Percentiles rank a stretch among this genome's conserved stretches.
phyloP scores from a whole-genome alignment of 345 rosid genomes.

The Adansonia digitata region DNA sequence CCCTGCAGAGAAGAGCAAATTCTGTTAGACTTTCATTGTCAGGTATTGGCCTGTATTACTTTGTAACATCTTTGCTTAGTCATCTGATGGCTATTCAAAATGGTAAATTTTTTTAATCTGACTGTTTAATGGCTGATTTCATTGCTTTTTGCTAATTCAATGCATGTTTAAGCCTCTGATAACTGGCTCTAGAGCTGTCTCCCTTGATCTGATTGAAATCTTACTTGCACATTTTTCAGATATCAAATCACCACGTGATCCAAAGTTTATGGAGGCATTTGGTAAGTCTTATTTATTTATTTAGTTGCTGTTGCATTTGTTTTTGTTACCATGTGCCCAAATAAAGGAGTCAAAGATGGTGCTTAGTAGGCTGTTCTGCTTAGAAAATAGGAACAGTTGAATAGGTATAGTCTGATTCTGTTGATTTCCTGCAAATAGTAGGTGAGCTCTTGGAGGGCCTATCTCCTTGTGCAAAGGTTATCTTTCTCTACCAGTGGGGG shows the following conservation, averaged over 20 bases:
- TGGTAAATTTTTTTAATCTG: not conserved
- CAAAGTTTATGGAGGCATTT: constrained; percentile 73
- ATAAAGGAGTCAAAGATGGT: not conserved
- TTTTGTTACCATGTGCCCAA: not conserved
- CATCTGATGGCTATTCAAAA: not conserved
- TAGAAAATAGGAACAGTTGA: not conserved
- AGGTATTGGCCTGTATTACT: constrained; percentile 35
- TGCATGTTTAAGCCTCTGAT: not conserved
- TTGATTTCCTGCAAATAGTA: too few relatives aligned
- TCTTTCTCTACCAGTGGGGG: not conserved
- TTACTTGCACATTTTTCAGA: constrained; percentile 43
- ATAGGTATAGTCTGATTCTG: too few relatives aligned
- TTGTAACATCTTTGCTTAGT: not conserved
- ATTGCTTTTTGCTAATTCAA: not conserved
- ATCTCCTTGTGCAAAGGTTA: too few relatives aligned
- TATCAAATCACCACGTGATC: constrained; percentile 76
- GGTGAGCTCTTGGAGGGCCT: too few relatives aligned
- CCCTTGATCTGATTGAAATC: constrained; percentile 4
- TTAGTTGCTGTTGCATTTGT: not conserved
- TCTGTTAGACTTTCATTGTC: constrained; percentile 54
- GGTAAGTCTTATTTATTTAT: constrained; percentile 46
- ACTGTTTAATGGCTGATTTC: not conserved
- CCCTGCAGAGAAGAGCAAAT: constrained; percentile 72
- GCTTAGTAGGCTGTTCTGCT: not conserved
- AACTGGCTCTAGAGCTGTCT: not conserved